Evolutionary conservation across 768 basidiomycete genomes (phyloP).

Genomic region (Suillus plorans): DNA sequence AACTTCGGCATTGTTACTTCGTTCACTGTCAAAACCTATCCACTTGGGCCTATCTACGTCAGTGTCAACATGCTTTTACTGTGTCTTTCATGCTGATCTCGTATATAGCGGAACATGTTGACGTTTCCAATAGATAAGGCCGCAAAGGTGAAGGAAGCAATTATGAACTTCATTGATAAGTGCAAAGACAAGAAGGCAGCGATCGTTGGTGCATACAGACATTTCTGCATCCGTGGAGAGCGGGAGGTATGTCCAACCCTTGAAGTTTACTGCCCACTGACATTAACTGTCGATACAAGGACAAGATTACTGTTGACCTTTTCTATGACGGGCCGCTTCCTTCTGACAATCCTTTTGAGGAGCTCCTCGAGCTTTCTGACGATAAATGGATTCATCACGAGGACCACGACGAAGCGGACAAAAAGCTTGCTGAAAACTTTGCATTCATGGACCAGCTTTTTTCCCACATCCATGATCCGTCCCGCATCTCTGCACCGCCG

Average conservation of each 20-base stretch:
- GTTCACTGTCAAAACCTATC: conserved; percentile 22
- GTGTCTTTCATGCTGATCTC: background rate
- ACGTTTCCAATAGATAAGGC: conserved; percentile 5
- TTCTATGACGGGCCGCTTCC: conserved; percentile 12
- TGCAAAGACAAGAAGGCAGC: conserved; percentile 9
- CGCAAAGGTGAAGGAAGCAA: conserved; percentile 10
- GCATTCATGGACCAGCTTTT: conserved; percentile 4
- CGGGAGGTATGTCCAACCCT: conserved; percentile 7
- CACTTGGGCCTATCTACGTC: conserved; percentile 13
- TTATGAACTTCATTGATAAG: background rate
- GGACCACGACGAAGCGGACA: background rate
- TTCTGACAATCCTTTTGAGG: conserved; percentile 1
- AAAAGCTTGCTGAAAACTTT: background rate
- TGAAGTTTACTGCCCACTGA: background rate
- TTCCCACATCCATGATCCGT: background rate
- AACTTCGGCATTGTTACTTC: conserved; percentile 28
- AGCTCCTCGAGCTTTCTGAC: background rate
- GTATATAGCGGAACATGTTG: conserved; percentile 10
- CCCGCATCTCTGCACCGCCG: background rate
- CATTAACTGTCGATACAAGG: background rate
- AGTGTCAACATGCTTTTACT: background rate
- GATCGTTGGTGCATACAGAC: conserved; percentile 10
- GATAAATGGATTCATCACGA: background rate
- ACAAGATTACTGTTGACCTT: conserved; percentile 7
- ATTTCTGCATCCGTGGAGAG: conserved; percentile 3